phyloP scores from a whole-genome alignment of 441 rosid genomes.

The Pelargonium citronellum region DNA sequence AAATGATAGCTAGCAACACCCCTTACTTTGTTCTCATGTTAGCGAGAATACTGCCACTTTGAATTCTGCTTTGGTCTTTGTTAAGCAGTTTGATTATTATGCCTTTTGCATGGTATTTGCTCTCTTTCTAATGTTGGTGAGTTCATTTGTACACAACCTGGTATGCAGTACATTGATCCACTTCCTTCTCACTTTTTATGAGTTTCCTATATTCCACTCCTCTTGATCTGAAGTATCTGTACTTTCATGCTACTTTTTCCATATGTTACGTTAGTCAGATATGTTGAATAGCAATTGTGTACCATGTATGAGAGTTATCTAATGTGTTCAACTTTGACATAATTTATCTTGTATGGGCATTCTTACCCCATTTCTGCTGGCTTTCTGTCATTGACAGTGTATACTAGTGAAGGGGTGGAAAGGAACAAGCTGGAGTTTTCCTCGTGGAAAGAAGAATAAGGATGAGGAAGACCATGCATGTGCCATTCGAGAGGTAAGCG shows the following conservation, averaged over 20 bases:
- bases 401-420: constrained; percentile 97
- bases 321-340: not conserved
- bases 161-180: not conserved
- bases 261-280: not conserved
- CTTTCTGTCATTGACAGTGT: constrained; percentile 47
- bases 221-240: not conserved
- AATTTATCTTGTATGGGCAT: not conserved
- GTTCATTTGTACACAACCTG: not conserved
- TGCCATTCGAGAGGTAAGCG: constrained; percentile 84
- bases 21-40: not conserved
- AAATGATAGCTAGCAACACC: not conserved
- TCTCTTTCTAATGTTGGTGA: not conserved
- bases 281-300: not conserved
- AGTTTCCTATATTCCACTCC: not conserved
- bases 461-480: constrained; percentile 98
- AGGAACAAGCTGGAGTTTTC: constrained; percentile 99
- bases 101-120: not conserved
- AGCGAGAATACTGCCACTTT: not conserved
- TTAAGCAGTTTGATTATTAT: not conserved
- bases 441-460: constrained; percentile 95
- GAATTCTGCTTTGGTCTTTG: not conserved
- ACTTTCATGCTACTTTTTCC: not conserved
- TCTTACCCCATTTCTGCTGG: constrained; percentile 2
- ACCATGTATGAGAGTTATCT: constrained; percentile 1
- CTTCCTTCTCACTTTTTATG: not conserved